Base-by-base conservation (phyloP, 176 grass and related monocot genomes). In the Puccinellia tenuiflora region DNA sequence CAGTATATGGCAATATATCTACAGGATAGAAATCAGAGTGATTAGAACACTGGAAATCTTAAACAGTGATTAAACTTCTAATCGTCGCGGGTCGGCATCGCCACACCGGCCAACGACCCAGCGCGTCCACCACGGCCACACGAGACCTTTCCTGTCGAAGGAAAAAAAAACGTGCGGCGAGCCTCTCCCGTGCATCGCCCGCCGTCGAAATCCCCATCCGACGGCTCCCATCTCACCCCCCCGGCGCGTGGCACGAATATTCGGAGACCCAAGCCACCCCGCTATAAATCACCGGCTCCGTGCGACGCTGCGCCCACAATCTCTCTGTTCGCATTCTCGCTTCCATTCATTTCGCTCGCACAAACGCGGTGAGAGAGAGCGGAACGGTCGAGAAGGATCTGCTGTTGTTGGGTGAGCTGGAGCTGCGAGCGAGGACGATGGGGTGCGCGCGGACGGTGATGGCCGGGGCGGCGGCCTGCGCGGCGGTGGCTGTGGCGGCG, bases 391-490 rank as follows among this genome's bases (percentile, higher is more conserved):
- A 18, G 1, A 35, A 10, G 61, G 30, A 6, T 67, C 1, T 7
- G 43, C 6, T 18, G 52, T 9, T 38, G 17, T 6, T 20, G 12
- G 5, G 11, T 20, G 33, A 54, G 13, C 10, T 57, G 75, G 31
- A 6, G 24, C n/a, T n/a, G 21, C 31, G 15, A 6, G 15, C 9
- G 28, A 14, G 21, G 26, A 43, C 15, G 29, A 94, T 99, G 96
- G 80, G 85, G 64, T 85, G 80, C 80, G 81, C 59, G 76, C 73
- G 83, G 14, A 81, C 83, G 25, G 50, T 90, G 43, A 91, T 84
- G 75, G 75, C 83, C 1, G 86, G 73, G 33, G 57, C 65, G 15
- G 81, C 81, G 2, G 88, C 83, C 0, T 71, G 66, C 2, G 91
- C 79, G 53, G 91, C 83, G 50, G 65, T 84, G 82, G 62, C 51